Base-by-base conservation (phyloP, 75 land plant species). In the Pseudotsuga menziesii region DNA sequence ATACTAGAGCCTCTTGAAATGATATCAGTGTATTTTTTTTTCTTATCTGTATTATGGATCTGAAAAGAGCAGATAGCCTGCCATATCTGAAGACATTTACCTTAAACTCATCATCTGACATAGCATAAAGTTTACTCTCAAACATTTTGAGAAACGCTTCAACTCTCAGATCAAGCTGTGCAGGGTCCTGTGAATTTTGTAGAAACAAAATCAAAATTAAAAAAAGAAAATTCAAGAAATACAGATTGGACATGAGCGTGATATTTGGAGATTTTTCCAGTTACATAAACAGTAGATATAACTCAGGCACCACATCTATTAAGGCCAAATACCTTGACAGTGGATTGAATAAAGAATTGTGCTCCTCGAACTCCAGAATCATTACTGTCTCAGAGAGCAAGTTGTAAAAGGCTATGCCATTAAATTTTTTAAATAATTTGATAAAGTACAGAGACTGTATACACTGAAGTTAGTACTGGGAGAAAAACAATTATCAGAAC, bases 271-370 rank as follows among this genome's bases (percentile, higher is more conserved):
- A 58, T 2, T 5, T 19, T 44, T 44, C 41, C 23, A 48, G 32
- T 23, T 9, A 64, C 26, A 16, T 20, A 63, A 32, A 57, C 16
- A 32, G 17, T 26, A 55, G 15, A 72, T 78, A 35, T 79, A 17
- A 23, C 11, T 27, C 23, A 15, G 23, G 29, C 36, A 64, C 62
- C 73, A 7, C 15, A 74, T 17, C 20, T 48, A 20, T 69, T 56
- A 39, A n/a, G 6, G 71, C 19, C 23, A 69, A 29, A 32, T 85
- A 96, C 99, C 97, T 94, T 97, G 11, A 85, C 89, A n/a, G 89
- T 92, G 26, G 99, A 97, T 62, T 97, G 97, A 58, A 97, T 85
- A 75, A 94, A 84, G 77, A 97, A 85, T 69, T 94, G 99, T 39
- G 87, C 77, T 67, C 99, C 99, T 75, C 85, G 91, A 22, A 97